Conservation (phyloP, 1,284 basidiomycete species). For the Erythrobasidium hasegawianum region DNA sequence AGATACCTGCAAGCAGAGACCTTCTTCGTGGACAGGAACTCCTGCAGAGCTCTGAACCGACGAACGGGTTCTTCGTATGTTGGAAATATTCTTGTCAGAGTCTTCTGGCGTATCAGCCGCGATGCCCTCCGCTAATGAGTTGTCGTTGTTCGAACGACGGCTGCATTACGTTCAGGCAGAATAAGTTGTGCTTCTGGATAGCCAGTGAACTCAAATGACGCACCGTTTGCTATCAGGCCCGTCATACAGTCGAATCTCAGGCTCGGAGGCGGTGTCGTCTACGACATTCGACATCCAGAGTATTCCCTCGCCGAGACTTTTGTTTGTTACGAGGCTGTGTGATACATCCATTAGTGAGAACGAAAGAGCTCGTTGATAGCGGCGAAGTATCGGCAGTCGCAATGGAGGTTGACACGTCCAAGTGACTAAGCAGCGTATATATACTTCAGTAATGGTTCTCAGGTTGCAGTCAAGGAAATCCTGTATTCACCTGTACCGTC, state of each 20-base stretch:
- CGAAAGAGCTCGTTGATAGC: conserved; percentile 16
- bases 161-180: neutral
- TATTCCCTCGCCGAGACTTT: conserved; percentile 14
- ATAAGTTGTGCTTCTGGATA: neutral
- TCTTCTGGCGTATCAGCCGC: neutral
- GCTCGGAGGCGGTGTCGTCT: conserved; percentile 5
- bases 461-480: neutral
- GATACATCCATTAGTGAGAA: neutral
- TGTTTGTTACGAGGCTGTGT: neutral
- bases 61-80: neutral
- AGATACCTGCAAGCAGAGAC: conserved; percentile 2
- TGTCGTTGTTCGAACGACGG: conserved; percentile 8
- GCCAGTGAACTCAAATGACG: neutral
- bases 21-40: neutral
- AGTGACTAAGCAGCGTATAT: neutral
- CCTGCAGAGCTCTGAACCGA: neutral
- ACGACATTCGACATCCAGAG: conserved; percentile 19
- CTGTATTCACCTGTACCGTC: conserved; percentile 8
- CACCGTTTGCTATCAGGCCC: conserved; percentile 11
- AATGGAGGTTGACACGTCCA: conserved; percentile 22
- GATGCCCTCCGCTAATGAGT: conserved; percentile 5
- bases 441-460: neutral
- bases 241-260: conserved; percentile 6
- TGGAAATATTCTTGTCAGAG: neutral
- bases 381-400: conserved; percentile 11